Conservation (phyloP, 75 land plant genomes). For the Cunninghamia lanceolata region DNA sequence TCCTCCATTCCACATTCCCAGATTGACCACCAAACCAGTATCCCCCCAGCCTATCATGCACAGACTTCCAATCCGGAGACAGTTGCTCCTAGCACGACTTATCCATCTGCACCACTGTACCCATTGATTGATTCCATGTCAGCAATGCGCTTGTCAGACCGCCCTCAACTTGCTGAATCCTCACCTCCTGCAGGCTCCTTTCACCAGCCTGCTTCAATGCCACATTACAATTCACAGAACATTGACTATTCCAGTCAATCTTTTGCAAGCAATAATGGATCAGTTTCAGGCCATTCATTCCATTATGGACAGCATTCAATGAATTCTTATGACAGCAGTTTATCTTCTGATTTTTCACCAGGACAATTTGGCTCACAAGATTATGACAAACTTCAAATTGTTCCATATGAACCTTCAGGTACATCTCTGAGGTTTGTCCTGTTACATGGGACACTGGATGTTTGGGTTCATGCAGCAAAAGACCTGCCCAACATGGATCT, state of each 20-base stretch:
- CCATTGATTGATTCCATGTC: slow-evolving; percentile 3
- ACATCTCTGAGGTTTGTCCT: slow-evolving; percentile 41
- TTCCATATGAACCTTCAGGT: background rate
- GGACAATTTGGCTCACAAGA: slow-evolving; percentile 1
- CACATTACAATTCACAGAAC: background rate
- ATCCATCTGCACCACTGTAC: background rate
- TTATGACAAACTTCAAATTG: slow-evolving; percentile 6
- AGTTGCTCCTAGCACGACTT: too few relatives aligned
- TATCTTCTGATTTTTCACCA: background rate
- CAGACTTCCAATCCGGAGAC: background rate
- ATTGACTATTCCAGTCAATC: slow-evolving; percentile 1
- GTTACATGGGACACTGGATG: slow-evolving; percentile 74
- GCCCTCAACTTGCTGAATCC: background rate
- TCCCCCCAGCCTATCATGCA: background rate
- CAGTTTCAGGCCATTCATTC: slow-evolving; percentile 4
- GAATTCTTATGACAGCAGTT: background rate
- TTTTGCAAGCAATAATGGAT: background rate
- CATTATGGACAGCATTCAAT: slow-evolving; percentile 8
- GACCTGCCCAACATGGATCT: slow-evolving; percentile 87
- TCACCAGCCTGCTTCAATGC: background rate
- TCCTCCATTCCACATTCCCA: background rate
- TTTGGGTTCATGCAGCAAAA: slow-evolving; percentile 55
- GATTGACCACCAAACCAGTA: background rate
- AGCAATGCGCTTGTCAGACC: background rate
- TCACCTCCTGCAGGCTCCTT: slow-evolving; percentile 1